phyloP scores from a whole-genome alignment of 768 basidiomycete species.

The Phaffia australis region DNA sequence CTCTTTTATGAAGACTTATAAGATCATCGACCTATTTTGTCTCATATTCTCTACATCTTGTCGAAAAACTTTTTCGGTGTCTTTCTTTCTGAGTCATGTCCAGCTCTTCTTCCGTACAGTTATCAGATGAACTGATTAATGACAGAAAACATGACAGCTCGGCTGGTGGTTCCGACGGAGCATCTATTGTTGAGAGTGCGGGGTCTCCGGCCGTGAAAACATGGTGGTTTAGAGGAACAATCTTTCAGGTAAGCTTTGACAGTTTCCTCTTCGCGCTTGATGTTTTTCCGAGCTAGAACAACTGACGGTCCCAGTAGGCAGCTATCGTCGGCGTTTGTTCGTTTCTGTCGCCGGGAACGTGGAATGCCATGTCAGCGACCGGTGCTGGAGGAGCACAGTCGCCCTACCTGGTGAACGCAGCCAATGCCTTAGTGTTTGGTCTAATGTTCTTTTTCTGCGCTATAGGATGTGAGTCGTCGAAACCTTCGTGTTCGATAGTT shows the following conservation, averaged over 20 bases:
- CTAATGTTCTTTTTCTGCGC: constrained; percentile 4
- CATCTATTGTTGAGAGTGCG: constrained; percentile 4
- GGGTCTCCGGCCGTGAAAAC: constrained; percentile 1
- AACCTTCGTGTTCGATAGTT: neutral
- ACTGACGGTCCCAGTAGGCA: neutral
- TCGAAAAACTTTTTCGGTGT: too few species aligned
- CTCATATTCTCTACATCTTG: too few species aligned
- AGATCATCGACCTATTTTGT: too few species aligned
- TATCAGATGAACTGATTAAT: too few species aligned
- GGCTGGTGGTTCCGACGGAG: too few species aligned
- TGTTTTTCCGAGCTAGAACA: neutral
- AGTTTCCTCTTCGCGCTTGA: too few species aligned
- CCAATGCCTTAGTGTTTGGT: neutral
- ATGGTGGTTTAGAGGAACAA: constrained; percentile 9
- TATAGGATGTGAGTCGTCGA: neutral
- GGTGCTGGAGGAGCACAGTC: constrained; percentile 8
- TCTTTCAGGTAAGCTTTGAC: constrained; percentile 9
- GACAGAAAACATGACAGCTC: too few species aligned
- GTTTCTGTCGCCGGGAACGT: constrained; percentile 6
- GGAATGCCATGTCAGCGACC: neutral
- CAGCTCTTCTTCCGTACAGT: too few species aligned
- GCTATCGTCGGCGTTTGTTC: constrained; percentile 9
- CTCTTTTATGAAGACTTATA: too few species aligned
- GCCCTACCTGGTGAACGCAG: neutral
- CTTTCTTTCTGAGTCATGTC: too few species aligned